phyloP scores from a whole-genome alignment of 2,329 filamentous ascomycete species.

The Fusarium guadeloupense region DNA sequence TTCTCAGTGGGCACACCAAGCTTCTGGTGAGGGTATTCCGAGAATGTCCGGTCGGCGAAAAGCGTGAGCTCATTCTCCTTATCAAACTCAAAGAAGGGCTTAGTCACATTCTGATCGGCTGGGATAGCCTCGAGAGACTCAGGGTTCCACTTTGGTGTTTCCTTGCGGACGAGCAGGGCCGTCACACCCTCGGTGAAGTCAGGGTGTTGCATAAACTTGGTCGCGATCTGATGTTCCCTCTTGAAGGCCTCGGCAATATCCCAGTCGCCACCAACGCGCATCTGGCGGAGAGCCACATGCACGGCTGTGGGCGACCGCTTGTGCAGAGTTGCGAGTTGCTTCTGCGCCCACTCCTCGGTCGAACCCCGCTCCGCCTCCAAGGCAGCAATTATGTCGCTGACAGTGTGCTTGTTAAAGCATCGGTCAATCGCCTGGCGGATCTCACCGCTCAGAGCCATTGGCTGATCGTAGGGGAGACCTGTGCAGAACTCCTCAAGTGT shows the following conservation, averaged over 20 bases:
- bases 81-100: constrained; percentile 73
- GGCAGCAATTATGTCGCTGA: constrained; percentile 75
- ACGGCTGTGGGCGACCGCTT: constrained; percentile 87
- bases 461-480: constrained; percentile 80
- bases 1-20: constrained; percentile 79
- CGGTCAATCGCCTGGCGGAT: constrained; percentile 85
- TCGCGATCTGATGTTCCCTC: constrained; percentile 84
- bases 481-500: constrained; percentile 94
- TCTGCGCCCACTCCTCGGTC: constrained; percentile 77
- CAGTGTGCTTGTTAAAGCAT: constrained; percentile 74
- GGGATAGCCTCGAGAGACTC: constrained; percentile 74
- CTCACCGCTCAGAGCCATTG: constrained; percentile 72
- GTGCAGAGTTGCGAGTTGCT: constrained; percentile 78
- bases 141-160: constrained; percentile 79
- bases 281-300: constrained; percentile 83
- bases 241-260: constrained; percentile 85
- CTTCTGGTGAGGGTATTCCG: constrained; percentile 74
- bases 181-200: constrained; percentile 95
- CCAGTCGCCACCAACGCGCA: constrained; percentile 81
- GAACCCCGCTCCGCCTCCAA: constrained; percentile 64
- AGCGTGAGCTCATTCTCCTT: constrained; percentile 63
- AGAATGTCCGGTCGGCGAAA: constrained; percentile 70
- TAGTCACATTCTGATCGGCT: constrained; percentile 61
- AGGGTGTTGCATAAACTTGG: constrained; percentile 86
- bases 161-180: constrained; percentile 77